Base-by-base conservation (phyloP, 2,329 filamentous ascomycete species). In the Epichloe bromicola region DNA sequence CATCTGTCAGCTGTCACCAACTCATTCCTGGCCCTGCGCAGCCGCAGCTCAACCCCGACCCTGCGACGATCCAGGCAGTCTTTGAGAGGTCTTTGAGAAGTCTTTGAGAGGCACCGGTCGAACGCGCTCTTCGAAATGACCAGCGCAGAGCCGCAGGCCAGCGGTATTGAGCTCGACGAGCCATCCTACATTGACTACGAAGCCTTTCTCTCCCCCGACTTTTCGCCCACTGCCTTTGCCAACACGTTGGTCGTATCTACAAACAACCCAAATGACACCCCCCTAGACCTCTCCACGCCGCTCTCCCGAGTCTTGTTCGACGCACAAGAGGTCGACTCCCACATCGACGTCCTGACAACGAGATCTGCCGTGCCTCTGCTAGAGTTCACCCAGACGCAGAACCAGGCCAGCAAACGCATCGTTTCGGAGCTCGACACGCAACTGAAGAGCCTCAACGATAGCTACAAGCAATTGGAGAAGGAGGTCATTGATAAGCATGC, bases 111-210 rank as follows among this genome's bases (percentile, higher is more conserved):
- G 26, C 26, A 30, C 26, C 26, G 8, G 26, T 30, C 26, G 26
- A 30, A 1, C 8, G 26, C 26, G 26, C 26, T 30, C 26, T 30
- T 42, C 40, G 14, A n/a, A 41, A 49, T 50, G 49, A 14, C 41
- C 34, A 20, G 4, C 8, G 15, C 23, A 19, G 42, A 46, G n/a
- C 42, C 11, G 8, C 34, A 39, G n/a, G 23, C n/a, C 43, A 34
- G 36, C 20, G 26, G 15, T 2, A 8, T 20, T 33, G 45, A 49
- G 20, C 70, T 74, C 51, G 75, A 78, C 43, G 82, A 85, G 53
- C 77, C 83, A 40, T 93, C 88, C 8, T 98, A 98, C 70, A 90
- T 98, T 63, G 90, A 97, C 77, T 95, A 95, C 70, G 88, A 95
- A 65, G 79, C 87, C 56, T 95, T 98, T 62, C 79, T 96, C 57